Evolutionary conservation across 2,329 filamentous ascomycete genomes (phyloP).

Genomic region (Stachybotrys chlorohalonatus): DNA sequence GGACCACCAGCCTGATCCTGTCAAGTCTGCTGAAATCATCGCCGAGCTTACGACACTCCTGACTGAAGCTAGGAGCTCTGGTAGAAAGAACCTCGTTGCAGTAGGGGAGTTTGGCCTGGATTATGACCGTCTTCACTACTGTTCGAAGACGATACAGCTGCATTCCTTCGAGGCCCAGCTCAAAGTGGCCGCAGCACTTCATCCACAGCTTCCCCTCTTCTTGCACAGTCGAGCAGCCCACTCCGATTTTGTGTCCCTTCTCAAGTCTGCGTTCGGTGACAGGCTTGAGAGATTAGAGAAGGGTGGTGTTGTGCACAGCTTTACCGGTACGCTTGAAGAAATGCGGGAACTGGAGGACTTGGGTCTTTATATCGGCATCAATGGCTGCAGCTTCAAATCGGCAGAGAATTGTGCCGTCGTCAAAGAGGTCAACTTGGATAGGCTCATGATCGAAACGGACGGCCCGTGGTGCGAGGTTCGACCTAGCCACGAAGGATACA

Average conservation of each 20-base stretch:
- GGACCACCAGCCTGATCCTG: slow-evolving; percentile 34
- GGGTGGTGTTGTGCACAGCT: slow-evolving; percentile 84
- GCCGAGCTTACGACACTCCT: slow-evolving; percentile 56
- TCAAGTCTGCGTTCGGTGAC: slow-evolving; percentile 49
- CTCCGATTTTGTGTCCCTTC: slow-evolving; percentile 67
- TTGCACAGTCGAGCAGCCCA: slow-evolving; percentile 86
- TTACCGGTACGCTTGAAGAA: slow-evolving; percentile 81
- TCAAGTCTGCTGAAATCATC: slow-evolving; percentile 41
- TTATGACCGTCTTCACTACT: slow-evolving; percentile 84
- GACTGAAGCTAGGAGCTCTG: slow-evolving; percentile 40
- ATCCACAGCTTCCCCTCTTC: slow-evolving; percentile 77
- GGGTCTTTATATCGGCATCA: slow-evolving; percentile 87
- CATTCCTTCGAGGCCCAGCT: slow-evolving; percentile 82
- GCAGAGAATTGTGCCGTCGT: slow-evolving; percentile 84
- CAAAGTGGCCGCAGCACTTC: slow-evolving; percentile 58
- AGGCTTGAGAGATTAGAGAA: slow-evolving; percentile 58
- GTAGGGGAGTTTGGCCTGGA: slow-evolving; percentile 95
- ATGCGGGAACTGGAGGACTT: slow-evolving; percentile 72
- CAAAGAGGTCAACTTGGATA: slow-evolving; percentile 64
- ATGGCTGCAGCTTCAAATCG: slow-evolving; percentile 94
- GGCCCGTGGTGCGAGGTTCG: slow-evolving; percentile 97
- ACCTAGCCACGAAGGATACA: slow-evolving; percentile 76
- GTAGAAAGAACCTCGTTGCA: slow-evolving; percentile 50
- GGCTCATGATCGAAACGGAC: slow-evolving; percentile 91
- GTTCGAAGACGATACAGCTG: slow-evolving; percentile 68